A percentile compares a stretch with the other conserved stretches of the same genome.
Conservation (phyloP, 768 basidiomycete genomes). For the Gymnopilus junonius region DNA sequence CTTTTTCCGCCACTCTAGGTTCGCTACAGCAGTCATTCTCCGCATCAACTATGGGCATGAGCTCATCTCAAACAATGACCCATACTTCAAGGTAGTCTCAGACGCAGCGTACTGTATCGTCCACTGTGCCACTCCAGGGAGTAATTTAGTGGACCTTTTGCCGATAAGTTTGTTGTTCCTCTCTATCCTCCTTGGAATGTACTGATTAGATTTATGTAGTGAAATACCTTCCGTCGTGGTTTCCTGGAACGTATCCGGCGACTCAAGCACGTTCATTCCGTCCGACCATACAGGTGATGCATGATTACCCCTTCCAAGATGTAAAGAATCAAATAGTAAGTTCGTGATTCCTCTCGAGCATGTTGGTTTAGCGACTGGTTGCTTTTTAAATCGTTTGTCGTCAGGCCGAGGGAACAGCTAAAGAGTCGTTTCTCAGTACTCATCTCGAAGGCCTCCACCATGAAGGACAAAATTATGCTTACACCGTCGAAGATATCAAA, state of each 20-base stretch:
- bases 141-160: slow-evolving; percentile 48
- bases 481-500: slow-evolving; percentile 22
- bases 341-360: slow-evolving; percentile 4
- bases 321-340: slow-evolving; percentile 61
- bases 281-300: slow-evolving; percentile 50
- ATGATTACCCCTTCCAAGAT: slow-evolving; percentile 52
- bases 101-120: slow-evolving; percentile 50
- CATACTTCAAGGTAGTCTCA: slow-evolving; percentile 50
- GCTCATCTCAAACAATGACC: slow-evolving; percentile 47
- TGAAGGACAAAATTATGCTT: slow-evolving; percentile 21
- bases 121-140: slow-evolving; percentile 49
- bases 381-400: not conserved
- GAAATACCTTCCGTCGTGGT: slow-evolving; percentile 57
- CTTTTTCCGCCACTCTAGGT: slow-evolving; percentile 38
- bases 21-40: slow-evolving; percentile 49
- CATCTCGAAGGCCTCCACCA: slow-evolving; percentile 2
- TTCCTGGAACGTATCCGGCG: slow-evolving; percentile 62
- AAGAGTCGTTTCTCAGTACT: not conserved
- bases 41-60: slow-evolving; percentile 53
- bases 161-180: slow-evolving; percentile 39
- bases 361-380: not conserved
- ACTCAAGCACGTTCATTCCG: slow-evolving; percentile 51
- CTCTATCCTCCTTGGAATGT: not conserved
- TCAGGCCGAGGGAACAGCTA: not conserved
- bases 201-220: slow-evolving; percentile 37